These are phyloP conservation scores for Lactarius trivialis DNA, from an alignment of 768 basidiomycete species.

Conservation along the genomic window DNA sequence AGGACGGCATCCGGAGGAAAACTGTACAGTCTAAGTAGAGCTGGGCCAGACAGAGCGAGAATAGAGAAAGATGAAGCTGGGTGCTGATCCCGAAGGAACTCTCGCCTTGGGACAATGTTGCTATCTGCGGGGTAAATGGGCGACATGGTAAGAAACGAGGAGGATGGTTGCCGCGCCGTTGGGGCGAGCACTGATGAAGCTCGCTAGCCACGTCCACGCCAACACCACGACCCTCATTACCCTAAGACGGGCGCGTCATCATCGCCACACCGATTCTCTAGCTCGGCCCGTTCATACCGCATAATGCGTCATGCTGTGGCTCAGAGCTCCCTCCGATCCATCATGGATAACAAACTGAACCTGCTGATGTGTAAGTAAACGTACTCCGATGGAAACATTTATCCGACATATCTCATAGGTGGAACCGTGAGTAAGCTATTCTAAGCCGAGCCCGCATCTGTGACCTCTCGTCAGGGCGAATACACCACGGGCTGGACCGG, in stretches of 20 bases:
- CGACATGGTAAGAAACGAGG: slow-evolving; percentile 15
- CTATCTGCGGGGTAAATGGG: slow-evolving; percentile 35
- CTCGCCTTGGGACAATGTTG: slow-evolving; percentile 61
- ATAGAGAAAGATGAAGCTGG: slow-evolving; percentile 58
- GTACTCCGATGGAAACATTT: slow-evolving; percentile 4
- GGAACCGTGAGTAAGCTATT: slow-evolving; percentile 35
- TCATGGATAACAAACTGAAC: slow-evolving; percentile 37
- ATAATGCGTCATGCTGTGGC: background rate
- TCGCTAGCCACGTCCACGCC: slow-evolving; percentile 14
- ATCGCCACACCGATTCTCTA: background rate
- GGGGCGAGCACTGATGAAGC: slow-evolving; percentile 7
- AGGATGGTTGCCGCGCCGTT: slow-evolving; percentile 20
- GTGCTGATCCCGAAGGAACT: slow-evolving; percentile 58
- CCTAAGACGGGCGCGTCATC: background rate
- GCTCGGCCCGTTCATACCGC: background rate
- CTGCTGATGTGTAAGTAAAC: slow-evolving; percentile 65
- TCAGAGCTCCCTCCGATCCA: background rate
- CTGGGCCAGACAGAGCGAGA: slow-evolving; percentile 59
- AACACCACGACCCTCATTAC: slow-evolving; percentile 8
- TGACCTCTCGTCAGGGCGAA: slow-evolving; percentile 48
- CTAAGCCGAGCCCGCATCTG: background rate
- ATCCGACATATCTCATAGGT: slow-evolving; percentile 33
- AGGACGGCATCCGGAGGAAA: slow-evolving; percentile 50
- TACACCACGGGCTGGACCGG: slow-evolving; percentile 95
- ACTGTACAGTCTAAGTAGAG: slow-evolving; percentile 61